Evolutionary conservation across 345 rosid species (phyloP).

Genomic region (Arabidopsis arenosa): DNA sequence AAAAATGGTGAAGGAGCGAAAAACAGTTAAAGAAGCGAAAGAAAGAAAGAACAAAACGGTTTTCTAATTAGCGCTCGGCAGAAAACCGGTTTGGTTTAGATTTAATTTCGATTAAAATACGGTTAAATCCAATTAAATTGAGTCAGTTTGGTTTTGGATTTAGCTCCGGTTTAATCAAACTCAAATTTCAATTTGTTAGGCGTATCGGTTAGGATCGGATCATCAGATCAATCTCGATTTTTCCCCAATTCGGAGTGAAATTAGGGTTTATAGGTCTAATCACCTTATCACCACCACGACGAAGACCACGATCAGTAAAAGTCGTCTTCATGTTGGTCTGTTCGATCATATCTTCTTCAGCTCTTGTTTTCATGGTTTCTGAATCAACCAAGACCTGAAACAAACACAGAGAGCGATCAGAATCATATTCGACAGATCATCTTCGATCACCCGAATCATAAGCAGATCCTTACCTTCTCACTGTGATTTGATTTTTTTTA

Average conservation of each 20-base stretch:
- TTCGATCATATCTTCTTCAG: constrained; percentile 31
- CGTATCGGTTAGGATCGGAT: too few relatives aligned
- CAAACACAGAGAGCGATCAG: constrained; percentile 2
- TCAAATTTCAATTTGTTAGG: too few relatives aligned
- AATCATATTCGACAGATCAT: constrained; percentile 16
- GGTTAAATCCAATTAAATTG: too few relatives aligned
- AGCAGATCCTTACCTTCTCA: constrained; percentile 51
- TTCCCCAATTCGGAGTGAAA: neutral
- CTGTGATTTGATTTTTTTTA: constrained; percentile 40
- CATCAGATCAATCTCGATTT: too few relatives aligned
- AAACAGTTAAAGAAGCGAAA: neutral
- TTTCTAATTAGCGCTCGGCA: neutral
- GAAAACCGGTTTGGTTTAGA: neutral
- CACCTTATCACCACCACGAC: constrained; percentile 85
- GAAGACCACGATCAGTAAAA: constrained; percentile 71
- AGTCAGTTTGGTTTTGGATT: too few relatives aligned
- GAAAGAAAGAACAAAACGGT: neutral
- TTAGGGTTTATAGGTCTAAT: constrained; percentile 6
- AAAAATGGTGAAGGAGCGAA: neutral
- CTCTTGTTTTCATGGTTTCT: constrained; percentile 1
- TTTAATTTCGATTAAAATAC: neutral
- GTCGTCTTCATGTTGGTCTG: constrained; percentile 43
- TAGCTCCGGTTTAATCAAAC: too few relatives aligned
- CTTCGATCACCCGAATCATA: neutral
- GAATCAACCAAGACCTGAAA: constrained; percentile 36